Evolutionary conservation across 169 alveolate species (phyloP).

Genomic region (Eimeria necatrix): DNA sequence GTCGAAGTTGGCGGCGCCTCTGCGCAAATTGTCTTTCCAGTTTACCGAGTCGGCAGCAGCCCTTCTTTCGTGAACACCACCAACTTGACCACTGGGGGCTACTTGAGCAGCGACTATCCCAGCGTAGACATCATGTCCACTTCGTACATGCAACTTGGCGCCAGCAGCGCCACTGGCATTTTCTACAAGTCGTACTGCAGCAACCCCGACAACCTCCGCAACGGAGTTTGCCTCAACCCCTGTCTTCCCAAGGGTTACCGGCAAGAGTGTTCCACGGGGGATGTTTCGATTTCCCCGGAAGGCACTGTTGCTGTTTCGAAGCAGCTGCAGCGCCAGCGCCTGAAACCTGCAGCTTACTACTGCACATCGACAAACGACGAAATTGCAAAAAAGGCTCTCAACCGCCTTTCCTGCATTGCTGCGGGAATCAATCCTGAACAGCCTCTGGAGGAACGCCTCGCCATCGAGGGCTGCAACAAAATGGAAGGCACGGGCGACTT

Average conservation of each 20-base stretch:
- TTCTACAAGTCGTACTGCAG: constrained; percentile 43
- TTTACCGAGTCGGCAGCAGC: background rate
- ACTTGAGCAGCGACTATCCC: constrained; percentile 22
- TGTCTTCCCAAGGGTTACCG: constrained; percentile 39
- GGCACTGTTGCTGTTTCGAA: constrained; percentile 14
- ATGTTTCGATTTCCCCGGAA: background rate
- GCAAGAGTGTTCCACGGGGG: constrained; percentile 67
- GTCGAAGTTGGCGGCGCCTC: constrained; percentile 75
- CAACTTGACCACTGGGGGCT: constrained; percentile 38
- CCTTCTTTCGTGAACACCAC: constrained; percentile 35
- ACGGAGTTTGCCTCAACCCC: constrained; percentile 54
- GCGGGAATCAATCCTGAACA: constrained; percentile 32
- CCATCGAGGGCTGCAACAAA: background rate
- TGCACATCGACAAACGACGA: constrained; percentile 60
- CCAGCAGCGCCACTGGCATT: constrained; percentile 70
- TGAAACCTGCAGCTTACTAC: constrained; percentile 57
- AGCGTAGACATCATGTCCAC: constrained; percentile 48
- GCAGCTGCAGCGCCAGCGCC: constrained; percentile 26
- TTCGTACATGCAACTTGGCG: constrained; percentile 73
- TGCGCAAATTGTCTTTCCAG: constrained; percentile 62
- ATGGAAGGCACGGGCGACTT: constrained; percentile 75
- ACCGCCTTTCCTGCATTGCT: constrained; percentile 44
- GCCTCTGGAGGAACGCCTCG: constrained; percentile 36
- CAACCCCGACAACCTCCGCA: background rate
- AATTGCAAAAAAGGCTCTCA: background rate